phyloP scores from a whole-genome alignment of 441 rosid species.

The Eutrema salsugineum region DNA sequence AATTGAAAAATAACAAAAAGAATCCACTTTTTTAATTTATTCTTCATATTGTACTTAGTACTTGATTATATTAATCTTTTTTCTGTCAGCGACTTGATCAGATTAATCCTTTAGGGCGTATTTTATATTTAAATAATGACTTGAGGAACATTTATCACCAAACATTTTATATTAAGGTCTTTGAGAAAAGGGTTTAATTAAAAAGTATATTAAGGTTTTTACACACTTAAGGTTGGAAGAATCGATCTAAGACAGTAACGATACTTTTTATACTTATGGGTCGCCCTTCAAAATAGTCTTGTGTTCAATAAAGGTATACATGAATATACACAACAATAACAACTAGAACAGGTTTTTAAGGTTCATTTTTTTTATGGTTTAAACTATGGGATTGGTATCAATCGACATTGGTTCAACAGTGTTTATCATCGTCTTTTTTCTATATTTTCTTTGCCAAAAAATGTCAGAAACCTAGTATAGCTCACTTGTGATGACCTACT shows the following conservation, averaged over 20 bases:
- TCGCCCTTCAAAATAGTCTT: background rate
- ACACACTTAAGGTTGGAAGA: background rate
- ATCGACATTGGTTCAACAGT: too few relatives aligned
- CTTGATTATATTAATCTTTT: background rate
- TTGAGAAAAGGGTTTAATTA: too few relatives aligned
- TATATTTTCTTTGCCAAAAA: too few relatives aligned
- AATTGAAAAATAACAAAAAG: too few relatives aligned
- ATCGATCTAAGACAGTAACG: background rate
- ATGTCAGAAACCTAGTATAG: too few relatives aligned
- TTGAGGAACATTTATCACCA: background rate
- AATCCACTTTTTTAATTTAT: too few relatives aligned
- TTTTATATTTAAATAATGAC: background rate
- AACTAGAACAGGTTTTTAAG: too few relatives aligned
- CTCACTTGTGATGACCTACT: too few relatives aligned
- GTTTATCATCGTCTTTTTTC: too few relatives aligned
- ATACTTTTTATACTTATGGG: background rate
- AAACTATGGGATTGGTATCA: too few relatives aligned
- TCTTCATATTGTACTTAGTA: background rate
- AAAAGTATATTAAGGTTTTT: constrained; percentile 2
- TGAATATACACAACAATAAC: too few relatives aligned
- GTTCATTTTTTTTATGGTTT: too few relatives aligned
- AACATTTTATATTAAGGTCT: background rate
- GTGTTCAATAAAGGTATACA: background rate
- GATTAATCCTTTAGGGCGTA: background rate
- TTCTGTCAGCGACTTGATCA: background rate